Evolutionary conservation across 257 asterid genomes (phyloP), one percentile per base, ranked within the genome.

Genomic region (Anisodus acutangulus): DNA sequence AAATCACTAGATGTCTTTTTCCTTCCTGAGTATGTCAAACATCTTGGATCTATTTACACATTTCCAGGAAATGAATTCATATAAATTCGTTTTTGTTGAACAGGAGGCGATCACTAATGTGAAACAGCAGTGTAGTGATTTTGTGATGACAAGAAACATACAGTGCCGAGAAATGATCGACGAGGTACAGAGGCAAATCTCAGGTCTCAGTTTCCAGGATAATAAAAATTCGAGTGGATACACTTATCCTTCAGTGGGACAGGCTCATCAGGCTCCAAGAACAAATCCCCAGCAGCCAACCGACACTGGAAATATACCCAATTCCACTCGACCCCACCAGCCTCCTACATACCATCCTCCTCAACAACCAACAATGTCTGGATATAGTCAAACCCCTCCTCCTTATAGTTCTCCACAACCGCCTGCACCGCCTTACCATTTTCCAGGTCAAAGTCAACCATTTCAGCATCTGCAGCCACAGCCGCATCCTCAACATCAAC

Each of bases 141-240:
- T 90, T 78, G 95, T 94, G 90, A 93, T 94, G 97, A 94, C 98
- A 9, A 87, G 99, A 90, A 92, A 88, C 84, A 93, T 96, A 86
- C 98, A 96, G 88, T 96, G 99, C 90, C 97, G 93, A 2, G 99
- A 96, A 83, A 94, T 96, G 99, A 90, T 94, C 2, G 99, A 93
- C 35, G 98, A 91, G 80, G 98, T 94, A 62, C 99, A 94, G 90
- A 92, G 95, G 90, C 92, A 93, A 82, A 86, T 94, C 70, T 86
- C 98, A 4, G 98, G 99, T 79, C 97, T 94, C 79, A 92, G 93
- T 88, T 94, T 96, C 86, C 96, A 92, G 87, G 98, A 93, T n/a
- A 83, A 84, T 59, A 94, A 91, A 85, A 90, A 16, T 84, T 85
- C 86, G 45, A 78, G 91, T 54, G 82, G 90, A 80, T 89, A 93